These are phyloP conservation scores for Pseudevernia furfuracea DNA, from an alignment of 495 filamentous ascomycete species.

Conservation along the genomic window DNA sequence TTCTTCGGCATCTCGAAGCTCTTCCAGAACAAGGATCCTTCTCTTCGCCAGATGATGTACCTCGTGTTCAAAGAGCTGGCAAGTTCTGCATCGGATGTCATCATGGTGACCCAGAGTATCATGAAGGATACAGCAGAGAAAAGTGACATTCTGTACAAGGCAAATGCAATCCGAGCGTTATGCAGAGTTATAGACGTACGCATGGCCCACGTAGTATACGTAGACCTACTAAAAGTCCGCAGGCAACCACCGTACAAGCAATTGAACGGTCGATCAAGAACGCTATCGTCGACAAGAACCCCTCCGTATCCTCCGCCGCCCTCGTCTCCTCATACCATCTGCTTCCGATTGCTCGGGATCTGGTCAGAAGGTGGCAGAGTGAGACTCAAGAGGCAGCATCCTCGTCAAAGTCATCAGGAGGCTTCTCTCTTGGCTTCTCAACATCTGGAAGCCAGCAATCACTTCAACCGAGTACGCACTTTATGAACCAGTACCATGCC, in stretches of 20 bases:
- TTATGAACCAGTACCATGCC: constrained; percentile 97
- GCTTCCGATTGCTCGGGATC: constrained; percentile 87
- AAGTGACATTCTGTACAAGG: constrained; percentile 89
- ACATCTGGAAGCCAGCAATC: constrained; percentile 59
- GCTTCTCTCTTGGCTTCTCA: constrained; percentile 83
- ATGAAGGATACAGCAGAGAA: constrained; percentile 99
- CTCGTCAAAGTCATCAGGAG: constrained; percentile 74
- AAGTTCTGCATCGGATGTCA: constrained; percentile 94
- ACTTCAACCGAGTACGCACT: constrained; percentile 64
- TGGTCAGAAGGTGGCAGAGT: constrained; percentile 96
- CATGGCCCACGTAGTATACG: constrained; percentile 12
- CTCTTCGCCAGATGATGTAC: constrained; percentile 98
- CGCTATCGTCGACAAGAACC: constrained; percentile 97
- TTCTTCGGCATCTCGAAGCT: constrained; percentile 99
- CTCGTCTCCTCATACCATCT: constrained; percentile 98
- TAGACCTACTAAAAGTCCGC: constrained; percentile 22
- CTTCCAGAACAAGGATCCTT: constrained; percentile 98
- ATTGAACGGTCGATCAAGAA: constrained; percentile 99
- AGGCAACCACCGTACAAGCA: constrained; percentile 94
- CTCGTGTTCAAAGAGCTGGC: constrained; percentile 95
- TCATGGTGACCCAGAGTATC: constrained; percentile 98
- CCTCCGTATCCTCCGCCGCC: constrained; percentile 93
- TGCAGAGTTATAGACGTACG: constrained; percentile 96
- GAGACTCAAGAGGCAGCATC: constrained; percentile 97
- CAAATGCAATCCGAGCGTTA: constrained; percentile 93